These are phyloP conservation scores for Debaryomyces maramus DNA, from an alignment of 805 yeast genomes.

Conservation along the genomic window DNA sequence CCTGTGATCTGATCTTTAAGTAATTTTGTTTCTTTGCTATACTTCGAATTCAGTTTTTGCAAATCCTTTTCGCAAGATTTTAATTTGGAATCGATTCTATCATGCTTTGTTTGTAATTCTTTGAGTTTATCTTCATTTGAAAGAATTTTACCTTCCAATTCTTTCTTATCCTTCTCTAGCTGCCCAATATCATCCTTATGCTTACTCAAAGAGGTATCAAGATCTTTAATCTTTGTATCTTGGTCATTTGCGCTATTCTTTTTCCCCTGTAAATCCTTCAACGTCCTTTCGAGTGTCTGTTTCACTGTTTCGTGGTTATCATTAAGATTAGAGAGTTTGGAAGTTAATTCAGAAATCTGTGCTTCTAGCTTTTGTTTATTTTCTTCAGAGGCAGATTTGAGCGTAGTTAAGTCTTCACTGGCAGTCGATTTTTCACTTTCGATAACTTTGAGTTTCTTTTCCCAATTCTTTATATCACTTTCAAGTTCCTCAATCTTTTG, in stretches of 20 bases:
- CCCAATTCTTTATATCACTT: neutral
- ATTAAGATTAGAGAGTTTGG: neutral
- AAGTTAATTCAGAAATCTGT: constrained; percentile 8
- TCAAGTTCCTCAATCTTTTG: constrained; percentile 6
- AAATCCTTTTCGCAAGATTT: constrained; percentile 10
- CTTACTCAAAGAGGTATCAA: neutral
- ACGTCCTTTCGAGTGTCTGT: neutral
- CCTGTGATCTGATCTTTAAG: constrained; percentile 16
- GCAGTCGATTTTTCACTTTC: neutral
- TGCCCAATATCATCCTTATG: neutral
- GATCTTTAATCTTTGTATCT: neutral
- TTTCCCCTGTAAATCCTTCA: neutral
- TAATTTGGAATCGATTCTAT: neutral
- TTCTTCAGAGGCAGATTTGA: neutral
- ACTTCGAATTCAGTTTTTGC: constrained; percentile 13
- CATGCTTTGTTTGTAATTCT: constrained; percentile 4
- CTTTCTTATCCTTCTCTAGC: neutral
- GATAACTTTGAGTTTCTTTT: neutral
- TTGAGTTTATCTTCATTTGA: neutral
- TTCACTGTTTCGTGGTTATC: neutral
- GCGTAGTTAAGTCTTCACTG: neutral
- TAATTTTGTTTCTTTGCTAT: constrained; percentile 18
- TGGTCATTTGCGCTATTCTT: neutral
- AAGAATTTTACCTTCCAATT: constrained; percentile 5
- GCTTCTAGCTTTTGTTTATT: neutral